A percentile compares a stretch with the other conserved stretches of the same genome.
These are phyloP conservation scores for Cyclotella kingstonii DNA, from an alignment of 108 stramenopile species.

Conservation along the genomic window DNA sequence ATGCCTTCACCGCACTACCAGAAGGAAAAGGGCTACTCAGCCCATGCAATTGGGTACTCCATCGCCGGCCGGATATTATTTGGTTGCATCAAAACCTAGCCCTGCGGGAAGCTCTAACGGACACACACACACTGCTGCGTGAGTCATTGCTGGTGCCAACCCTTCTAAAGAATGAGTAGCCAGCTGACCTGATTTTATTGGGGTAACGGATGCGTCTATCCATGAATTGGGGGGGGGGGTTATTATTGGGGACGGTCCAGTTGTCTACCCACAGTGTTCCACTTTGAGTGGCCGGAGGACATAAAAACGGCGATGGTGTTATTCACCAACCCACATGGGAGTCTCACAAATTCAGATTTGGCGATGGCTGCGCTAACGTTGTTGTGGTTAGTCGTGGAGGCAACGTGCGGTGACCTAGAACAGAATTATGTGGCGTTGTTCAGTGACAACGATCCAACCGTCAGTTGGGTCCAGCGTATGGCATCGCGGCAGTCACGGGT, in stretches of 20 bases:
- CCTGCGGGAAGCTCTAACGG: not conserved
- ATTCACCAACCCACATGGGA: constrained; percentile 10
- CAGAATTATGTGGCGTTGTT: constrained; percentile 5
- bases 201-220: constrained; percentile 23
- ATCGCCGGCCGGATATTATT: not conserved
- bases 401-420: not conserved
- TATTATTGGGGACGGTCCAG: constrained; percentile 2
- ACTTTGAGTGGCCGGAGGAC: constrained; percentile 22
- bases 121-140: not conserved
- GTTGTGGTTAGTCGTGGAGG: constrained; percentile 26
- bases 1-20: constrained; percentile 1
- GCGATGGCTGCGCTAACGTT: constrained; percentile 35
- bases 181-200: constrained; percentile 10
- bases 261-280: constrained; percentile 14
- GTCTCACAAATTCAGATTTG: constrained; percentile 41
- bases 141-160: constrained; percentile 8
- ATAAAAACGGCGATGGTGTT: constrained; percentile 18
- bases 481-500: constrained; percentile 6
- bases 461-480: constrained; percentile 14
- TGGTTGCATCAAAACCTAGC: constrained; percentile 1
- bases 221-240: constrained; percentile 31
- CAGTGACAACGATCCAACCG: constrained; percentile 21
- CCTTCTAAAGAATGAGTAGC: constrained; percentile 5
- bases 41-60: constrained; percentile 2
- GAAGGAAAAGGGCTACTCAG: constrained; percentile 9